Evolutionary conservation across 2,329 filamentous ascomycete genomes (phyloP).

Genomic region (Septoria linicola): DNA sequence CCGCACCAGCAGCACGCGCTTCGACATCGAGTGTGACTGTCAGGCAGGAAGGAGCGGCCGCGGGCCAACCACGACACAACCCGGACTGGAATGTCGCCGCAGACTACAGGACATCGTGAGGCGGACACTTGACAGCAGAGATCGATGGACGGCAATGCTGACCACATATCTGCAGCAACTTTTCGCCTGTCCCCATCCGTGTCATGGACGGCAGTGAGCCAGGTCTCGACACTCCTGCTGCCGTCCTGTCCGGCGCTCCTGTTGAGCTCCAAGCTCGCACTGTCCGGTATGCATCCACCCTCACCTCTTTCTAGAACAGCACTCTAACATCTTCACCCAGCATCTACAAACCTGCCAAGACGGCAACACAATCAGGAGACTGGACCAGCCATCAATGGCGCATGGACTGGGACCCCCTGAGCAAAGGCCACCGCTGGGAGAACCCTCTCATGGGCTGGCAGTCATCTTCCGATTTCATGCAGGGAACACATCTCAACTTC

Average conservation of each 20-base stretch:
- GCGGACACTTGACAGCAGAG: constrained; percentile 3
- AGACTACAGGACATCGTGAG: constrained; percentile 90
- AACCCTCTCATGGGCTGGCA: constrained; percentile 99
- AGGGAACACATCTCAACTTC: constrained; percentile 89
- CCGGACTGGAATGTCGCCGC: constrained; percentile 78
- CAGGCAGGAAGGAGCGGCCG: constrained; percentile 50
- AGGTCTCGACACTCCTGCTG: constrained; percentile 70
- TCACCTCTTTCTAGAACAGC: not conserved
- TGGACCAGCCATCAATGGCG: constrained; percentile 86
- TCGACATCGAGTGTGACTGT: constrained; percentile 45
- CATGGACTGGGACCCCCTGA: constrained; percentile 96
- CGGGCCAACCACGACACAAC: constrained; percentile 62
- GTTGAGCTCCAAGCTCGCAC: constrained; percentile 90
- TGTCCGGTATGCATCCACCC: constrained; percentile 67
- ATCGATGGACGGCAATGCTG: constrained; percentile 22
- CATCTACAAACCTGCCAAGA: constrained; percentile 87
- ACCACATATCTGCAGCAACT: constrained; percentile 60
- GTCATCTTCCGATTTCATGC: constrained; percentile 91
- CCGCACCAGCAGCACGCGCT: constrained; percentile 16
- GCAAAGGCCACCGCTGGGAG: constrained; percentile 95
- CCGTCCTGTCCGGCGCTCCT: constrained; percentile 86
- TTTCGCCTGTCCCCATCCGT: constrained; percentile 84
- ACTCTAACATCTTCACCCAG: constrained; percentile 48
- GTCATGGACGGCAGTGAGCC: constrained; percentile 90
- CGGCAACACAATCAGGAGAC: constrained; percentile 91